Evolutionary conservation across 2,329 filamentous ascomycete species (phyloP).

Genomic region (Hysterium pulicare): DNA sequence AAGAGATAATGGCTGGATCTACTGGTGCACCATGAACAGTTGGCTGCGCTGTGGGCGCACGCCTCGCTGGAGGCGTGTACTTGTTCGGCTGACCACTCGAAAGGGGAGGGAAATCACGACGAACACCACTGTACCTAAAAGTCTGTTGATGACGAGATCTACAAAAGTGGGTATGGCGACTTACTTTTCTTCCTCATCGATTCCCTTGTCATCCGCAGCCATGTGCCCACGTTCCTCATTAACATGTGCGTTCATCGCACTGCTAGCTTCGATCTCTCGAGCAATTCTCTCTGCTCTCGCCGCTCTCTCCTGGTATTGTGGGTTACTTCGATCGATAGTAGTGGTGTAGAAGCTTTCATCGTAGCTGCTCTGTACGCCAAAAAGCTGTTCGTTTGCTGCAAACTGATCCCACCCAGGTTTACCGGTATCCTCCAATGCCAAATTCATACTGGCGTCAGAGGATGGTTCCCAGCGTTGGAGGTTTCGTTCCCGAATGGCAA

Average conservation of each 20-base stretch:
- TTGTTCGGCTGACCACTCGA: conserved; percentile 60
- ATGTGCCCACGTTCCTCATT: conserved; percentile 82
- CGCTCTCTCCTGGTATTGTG: conserved; percentile 73
- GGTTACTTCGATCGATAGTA: conserved; percentile 77
- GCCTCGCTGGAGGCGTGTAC: conserved; percentile 86
- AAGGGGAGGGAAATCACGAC: conserved; percentile 68
- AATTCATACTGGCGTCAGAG: conserved; percentile 58
- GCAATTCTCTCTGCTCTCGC: conserved; percentile 77
- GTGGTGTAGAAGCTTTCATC: conserved; percentile 96
- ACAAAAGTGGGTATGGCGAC: conserved; percentile 19
- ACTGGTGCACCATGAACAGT: conserved; percentile 74
- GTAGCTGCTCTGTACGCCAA: conserved; percentile 85
- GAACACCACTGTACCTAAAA: conserved; percentile 82
- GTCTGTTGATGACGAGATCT: conserved; percentile 12
- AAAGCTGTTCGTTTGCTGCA: conserved; percentile 79
- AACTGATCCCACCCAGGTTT: conserved; percentile 82
- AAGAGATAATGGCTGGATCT: conserved; percentile 86
- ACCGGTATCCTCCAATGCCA: conserved; percentile 63
- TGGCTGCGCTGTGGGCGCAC: conserved; percentile 71
- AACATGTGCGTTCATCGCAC: conserved; percentile 73
- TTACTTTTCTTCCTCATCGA: conserved; percentile 90
- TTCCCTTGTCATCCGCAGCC: conserved; percentile 60
- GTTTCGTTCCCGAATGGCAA: conserved; percentile 66
- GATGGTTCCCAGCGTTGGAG: conserved; percentile 80
- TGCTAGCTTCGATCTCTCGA: conserved; percentile 79